phyloP scores from a whole-genome alignment of 768 basidiomycete species.

The Tricholoma terreum region DNA sequence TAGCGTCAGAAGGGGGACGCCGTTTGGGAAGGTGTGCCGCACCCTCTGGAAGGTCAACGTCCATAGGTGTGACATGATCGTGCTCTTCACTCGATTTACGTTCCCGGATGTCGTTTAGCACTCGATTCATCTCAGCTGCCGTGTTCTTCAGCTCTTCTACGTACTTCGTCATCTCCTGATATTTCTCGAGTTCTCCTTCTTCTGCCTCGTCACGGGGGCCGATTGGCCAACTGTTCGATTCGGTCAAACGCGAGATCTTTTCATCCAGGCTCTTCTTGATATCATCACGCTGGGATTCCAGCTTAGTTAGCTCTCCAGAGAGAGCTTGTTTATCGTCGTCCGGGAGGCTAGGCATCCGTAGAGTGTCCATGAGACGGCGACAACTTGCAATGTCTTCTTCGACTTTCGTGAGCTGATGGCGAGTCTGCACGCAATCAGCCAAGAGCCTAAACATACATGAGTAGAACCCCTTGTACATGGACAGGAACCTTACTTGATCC shows the following conservation, averaged over 20 bases:
- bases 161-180: constrained; percentile 19
- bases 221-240: constrained; percentile 29
- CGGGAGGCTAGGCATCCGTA: constrained; percentile 9
- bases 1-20: constrained; percentile 21
- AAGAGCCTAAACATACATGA: constrained; percentile 7
- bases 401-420: constrained; percentile 12
- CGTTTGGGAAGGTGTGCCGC: constrained; percentile 25
- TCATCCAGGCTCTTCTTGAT: constrained; percentile 16
- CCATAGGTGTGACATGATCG: constrained; percentile 4
- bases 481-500: constrained; percentile 18
- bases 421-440: constrained; percentile 7
- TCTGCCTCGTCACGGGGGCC: constrained; percentile 16
- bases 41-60: constrained; percentile 11
- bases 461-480: not conserved
- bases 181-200: constrained; percentile 16
- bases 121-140: constrained; percentile 19
- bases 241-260: constrained; percentile 15
- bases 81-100: not conserved
- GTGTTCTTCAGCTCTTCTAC: constrained; percentile 20
- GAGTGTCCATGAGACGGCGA: constrained; percentile 13
- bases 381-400: constrained; percentile 15
- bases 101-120: constrained; percentile 15
- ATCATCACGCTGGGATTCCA: constrained; percentile 20
- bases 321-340: constrained; percentile 15
- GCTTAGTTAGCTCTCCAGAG: constrained; percentile 11